phyloP scores from a whole-genome alignment of 78 protist species.

The Dictyostelium purpureum region DNA sequence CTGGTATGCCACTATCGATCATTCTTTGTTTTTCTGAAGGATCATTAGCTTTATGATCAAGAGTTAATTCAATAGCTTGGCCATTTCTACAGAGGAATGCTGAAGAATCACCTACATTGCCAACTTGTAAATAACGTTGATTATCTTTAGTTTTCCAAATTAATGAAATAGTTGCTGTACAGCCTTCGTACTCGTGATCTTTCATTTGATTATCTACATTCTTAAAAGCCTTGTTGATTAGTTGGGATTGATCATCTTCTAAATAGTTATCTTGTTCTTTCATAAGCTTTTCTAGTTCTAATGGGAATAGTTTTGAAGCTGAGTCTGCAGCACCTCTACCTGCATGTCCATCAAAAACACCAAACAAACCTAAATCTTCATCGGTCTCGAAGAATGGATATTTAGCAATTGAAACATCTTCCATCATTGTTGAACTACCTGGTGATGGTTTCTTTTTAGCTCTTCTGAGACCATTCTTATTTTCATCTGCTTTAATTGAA shows the following conservation, averaged over 20 bases:
- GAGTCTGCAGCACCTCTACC: constrained; percentile 75
- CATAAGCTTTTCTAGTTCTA: background rate
- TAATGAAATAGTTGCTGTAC: constrained; percentile 73
- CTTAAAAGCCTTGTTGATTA: background rate
- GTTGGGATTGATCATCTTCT: constrained; percentile 4
- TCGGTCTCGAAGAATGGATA: constrained; percentile 35
- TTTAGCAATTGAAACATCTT: constrained; percentile 48
- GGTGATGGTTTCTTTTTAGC: constrained; percentile 73
- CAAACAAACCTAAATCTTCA: constrained; percentile 43
- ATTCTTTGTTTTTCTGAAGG: constrained; percentile 79
- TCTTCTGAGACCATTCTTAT: constrained; percentile 65
- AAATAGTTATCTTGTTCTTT: background rate
- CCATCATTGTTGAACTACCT: constrained; percentile 52
- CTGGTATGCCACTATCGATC: constrained; percentile 65
- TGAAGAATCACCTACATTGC: constrained; percentile 78
- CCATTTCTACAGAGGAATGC: constrained; percentile 32
- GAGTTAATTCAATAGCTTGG: constrained; percentile 53
- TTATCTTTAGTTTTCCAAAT: constrained; percentile 22
- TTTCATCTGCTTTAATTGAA: constrained; percentile 37
- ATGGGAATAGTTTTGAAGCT: constrained; percentile 45
- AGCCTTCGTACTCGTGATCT: constrained; percentile 76
- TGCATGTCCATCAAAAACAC: constrained; percentile 84
- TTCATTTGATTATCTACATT: constrained; percentile 56
- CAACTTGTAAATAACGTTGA: constrained; percentile 64
- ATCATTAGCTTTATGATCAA: constrained; percentile 82